These are phyloP conservation scores for Avicennia marina DNA, from an alignment of 257 asterid species.

Conservation along the genomic window DNA sequence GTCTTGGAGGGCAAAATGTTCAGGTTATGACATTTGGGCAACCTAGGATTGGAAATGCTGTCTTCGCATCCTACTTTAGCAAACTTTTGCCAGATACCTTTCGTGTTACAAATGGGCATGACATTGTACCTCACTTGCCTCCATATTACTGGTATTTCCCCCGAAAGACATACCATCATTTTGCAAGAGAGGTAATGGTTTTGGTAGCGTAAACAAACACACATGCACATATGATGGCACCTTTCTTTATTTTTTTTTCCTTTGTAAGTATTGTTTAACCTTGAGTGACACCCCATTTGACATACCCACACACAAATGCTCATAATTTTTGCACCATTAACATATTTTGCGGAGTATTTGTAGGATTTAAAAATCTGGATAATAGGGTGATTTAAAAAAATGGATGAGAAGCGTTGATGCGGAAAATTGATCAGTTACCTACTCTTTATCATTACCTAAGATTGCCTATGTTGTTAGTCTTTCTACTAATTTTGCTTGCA, in stretches of 20 bases:
- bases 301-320: neutral
- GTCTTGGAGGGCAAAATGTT: constrained; percentile 50
- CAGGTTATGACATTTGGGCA: constrained; percentile 93
- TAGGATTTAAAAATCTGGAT: no score
- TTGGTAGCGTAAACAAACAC: neutral
- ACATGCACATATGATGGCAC: neutral
- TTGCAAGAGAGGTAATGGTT: constrained; percentile 80
- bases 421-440: no score
- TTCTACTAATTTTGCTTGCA: no score
- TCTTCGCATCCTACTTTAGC: constrained; percentile 66
- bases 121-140: constrained; percentile 97
- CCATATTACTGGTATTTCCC: constrained; percentile 74
- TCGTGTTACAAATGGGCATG: constrained; percentile 80
- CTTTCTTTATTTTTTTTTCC: neutral
- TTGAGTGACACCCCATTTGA: neutral
- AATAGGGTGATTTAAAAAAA: no score
- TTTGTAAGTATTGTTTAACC: no score
- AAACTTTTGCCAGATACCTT: constrained; percentile 66
- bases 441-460: no score
- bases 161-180: constrained; percentile 83
- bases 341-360: no score
- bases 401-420: no score
- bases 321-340: no score
- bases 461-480: no score
- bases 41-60: constrained; percentile 91